Conservation (phyloP, 495 filamentous ascomycete genomes). For the Aspergillus ellipticus region DNA sequence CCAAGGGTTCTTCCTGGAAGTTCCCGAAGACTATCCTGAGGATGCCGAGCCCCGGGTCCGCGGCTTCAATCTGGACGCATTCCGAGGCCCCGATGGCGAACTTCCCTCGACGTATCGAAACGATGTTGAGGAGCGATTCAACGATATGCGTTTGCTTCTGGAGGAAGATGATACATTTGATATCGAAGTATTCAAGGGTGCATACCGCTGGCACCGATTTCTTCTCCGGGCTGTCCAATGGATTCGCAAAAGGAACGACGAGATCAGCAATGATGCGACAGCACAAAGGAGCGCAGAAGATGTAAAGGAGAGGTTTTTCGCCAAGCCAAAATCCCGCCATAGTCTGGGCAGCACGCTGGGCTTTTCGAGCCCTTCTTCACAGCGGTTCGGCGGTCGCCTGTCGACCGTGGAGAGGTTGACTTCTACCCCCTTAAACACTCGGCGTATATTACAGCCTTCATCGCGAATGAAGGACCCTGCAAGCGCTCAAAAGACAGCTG, state of each 20-base stretch:
- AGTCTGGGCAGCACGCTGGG: constrained; percentile 11
- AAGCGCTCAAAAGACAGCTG: neutral
- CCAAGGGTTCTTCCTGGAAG: constrained; percentile 26
- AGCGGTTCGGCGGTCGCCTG: neutral
- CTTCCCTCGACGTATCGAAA: constrained; percentile 30
- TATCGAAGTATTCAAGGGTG: constrained; percentile 21
- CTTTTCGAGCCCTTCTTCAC: neutral
- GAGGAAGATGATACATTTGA: constrained; percentile 20
- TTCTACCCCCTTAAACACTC: neutral
- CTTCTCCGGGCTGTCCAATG: constrained; percentile 30
- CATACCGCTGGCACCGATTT: constrained; percentile 33
- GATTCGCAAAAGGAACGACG: constrained; percentile 29
- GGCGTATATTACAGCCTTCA: neutral
- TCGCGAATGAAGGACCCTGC: neutral
- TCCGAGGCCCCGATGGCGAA: constrained; percentile 28
- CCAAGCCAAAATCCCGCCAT: neutral
- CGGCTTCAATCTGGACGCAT: constrained; percentile 28
- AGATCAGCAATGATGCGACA: constrained; percentile 24
- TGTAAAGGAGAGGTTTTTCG: constrained; percentile 17
- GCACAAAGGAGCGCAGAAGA: constrained; percentile 20
- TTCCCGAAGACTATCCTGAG: constrained; percentile 15
- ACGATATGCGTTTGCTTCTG: constrained; percentile 27
- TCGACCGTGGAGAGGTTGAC: neutral
- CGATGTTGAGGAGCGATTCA: constrained; percentile 29
- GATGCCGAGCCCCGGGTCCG: constrained; percentile 20